Conservation (phyloP, 805 yeast genomes). For the Candida ulmi region DNA sequence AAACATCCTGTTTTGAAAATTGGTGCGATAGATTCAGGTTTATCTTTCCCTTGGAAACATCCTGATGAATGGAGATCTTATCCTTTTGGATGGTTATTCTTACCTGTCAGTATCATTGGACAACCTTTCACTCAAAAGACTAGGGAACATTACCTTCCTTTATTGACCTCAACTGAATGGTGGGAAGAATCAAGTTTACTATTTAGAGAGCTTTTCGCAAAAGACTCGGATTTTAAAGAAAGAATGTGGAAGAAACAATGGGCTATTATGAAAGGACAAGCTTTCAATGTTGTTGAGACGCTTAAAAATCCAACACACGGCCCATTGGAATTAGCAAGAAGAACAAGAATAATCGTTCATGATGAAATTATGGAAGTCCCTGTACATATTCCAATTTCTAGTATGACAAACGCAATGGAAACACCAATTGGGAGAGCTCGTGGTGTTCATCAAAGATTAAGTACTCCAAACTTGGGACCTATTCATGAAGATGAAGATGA, state of each 20-base stretch:
- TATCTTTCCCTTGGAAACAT: slow-evolving; percentile 76
- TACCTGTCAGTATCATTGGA: slow-evolving; percentile 59
- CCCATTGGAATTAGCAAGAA: slow-evolving; percentile 59
- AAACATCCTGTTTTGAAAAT: slow-evolving; percentile 39
- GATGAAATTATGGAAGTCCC: slow-evolving; percentile 63
- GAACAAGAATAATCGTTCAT: slow-evolving; percentile 50
- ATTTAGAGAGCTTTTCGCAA: slow-evolving; percentile 42
- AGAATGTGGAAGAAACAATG: slow-evolving; percentile 64
- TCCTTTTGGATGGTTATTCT: slow-evolving; percentile 73
- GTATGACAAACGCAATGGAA: slow-evolving; percentile 38
- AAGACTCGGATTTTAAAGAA: slow-evolving; percentile 57
- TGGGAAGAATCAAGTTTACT: slow-evolving; percentile 56
- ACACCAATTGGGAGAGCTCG: slow-evolving; percentile 24
- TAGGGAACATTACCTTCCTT: slow-evolving; percentile 48
- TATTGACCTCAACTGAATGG: slow-evolving; percentile 59
- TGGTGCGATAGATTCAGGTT: slow-evolving; percentile 74
- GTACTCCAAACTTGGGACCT: slow-evolving; percentile 3
- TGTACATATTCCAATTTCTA: slow-evolving; percentile 29
- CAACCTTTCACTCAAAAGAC: slow-evolving; percentile 58
- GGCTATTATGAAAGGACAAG: slow-evolving; percentile 72
- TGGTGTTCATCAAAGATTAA: neutral
- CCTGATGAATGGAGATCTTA: slow-evolving; percentile 80
- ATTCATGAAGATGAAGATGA: slow-evolving; percentile 4
- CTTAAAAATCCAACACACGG: slow-evolving; percentile 53
- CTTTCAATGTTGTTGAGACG: slow-evolving; percentile 68